Conservation (phyloP, 2,329 filamentous ascomycete genomes). For the Geosmithia putterillii region DNA sequence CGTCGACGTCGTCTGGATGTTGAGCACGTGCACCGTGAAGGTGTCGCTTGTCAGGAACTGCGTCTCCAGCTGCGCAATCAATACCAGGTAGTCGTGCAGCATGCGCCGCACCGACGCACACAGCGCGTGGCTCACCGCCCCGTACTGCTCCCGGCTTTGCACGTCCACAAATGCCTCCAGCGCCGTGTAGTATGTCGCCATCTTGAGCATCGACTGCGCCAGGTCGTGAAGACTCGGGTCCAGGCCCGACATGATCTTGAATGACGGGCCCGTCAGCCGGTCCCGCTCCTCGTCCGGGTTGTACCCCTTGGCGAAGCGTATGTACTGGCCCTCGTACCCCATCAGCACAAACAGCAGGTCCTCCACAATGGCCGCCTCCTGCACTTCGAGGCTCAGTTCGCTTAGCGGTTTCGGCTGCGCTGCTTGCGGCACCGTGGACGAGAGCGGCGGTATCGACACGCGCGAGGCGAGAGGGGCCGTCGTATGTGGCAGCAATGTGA, state of each 20-base stretch:
- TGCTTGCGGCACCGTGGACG: conserved; percentile 59
- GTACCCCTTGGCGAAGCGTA: conserved; percentile 74
- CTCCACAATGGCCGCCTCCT: conserved; percentile 80
- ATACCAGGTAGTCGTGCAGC: conserved; percentile 83
- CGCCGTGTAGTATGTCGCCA: conserved; percentile 87
- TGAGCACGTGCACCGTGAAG: conserved; percentile 88
- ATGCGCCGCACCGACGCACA: conserved; percentile 90
- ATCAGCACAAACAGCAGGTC: conserved; percentile 93
- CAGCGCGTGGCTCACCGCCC: conserved; percentile 86
- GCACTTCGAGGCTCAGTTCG: conserved; percentile 63
- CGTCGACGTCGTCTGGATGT: conserved; percentile 81
- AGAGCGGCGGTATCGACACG: conserved; percentile 56
- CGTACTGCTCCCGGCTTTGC: conserved; percentile 85
- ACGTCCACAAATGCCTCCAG: conserved; percentile 90
- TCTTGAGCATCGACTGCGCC: conserved; percentile 77
- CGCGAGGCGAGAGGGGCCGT: conserved; percentile 60
- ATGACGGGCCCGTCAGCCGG: conserved; percentile 69
- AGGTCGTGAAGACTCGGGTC: conserved; percentile 88
- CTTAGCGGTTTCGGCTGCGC: conserved; percentile 58
- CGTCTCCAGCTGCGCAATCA: conserved; percentile 87
- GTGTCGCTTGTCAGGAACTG: conserved; percentile 79
- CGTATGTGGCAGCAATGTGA: conserved; percentile 55
- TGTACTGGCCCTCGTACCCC: conserved; percentile 97
- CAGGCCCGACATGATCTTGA: conserved; percentile 67
- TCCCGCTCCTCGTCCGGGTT: conserved; percentile 79